A percentile compares a stretch with the other conserved stretches of the same genome.
phyloP scores from a whole-genome alignment of 129 eudicot species.

The Deinandra increscens region DNA sequence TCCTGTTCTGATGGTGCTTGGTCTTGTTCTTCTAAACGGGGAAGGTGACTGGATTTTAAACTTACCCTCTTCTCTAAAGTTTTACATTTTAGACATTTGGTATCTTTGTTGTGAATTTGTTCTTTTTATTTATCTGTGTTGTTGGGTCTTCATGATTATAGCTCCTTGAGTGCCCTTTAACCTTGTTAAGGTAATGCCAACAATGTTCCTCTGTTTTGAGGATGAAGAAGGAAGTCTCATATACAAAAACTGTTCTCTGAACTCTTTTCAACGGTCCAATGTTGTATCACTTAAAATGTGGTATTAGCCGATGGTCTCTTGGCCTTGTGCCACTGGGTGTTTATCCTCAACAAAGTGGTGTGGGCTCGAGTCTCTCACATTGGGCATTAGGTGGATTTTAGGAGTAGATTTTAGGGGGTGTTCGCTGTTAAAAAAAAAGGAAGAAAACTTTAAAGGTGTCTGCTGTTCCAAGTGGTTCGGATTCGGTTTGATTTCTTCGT shows the following conservation, averaged over 20 bases:
- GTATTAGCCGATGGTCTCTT: no score
- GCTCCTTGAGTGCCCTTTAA: background rate
- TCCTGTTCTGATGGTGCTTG: constrained; percentile 88
- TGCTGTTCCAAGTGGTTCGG: no score
- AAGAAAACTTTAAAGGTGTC: no score
- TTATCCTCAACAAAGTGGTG: no score
- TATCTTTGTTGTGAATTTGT: background rate
- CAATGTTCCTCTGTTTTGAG: background rate
- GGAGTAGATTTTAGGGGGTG: no score
- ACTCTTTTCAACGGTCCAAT: background rate
- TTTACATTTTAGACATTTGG: background rate
- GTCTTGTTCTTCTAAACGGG: constrained; percentile 83
- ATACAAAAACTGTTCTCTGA: background rate
- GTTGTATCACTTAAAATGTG: background rate
- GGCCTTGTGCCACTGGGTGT: no score
- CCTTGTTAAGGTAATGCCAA: background rate
- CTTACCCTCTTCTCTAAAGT: background rate
- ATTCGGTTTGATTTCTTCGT: no score
- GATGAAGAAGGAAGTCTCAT: constrained; percentile 1
- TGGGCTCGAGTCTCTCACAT: no score
- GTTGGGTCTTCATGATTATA: background rate
- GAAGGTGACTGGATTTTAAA: constrained; percentile 61
- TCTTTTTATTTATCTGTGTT: background rate
- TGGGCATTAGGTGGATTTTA: no score
- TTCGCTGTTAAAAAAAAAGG: no score